A percentile compares a stretch with the other conserved stretches of the same genome.
Conservation (phyloP, 73 alveolate genomes). For the Breviolum minutum region DNA sequence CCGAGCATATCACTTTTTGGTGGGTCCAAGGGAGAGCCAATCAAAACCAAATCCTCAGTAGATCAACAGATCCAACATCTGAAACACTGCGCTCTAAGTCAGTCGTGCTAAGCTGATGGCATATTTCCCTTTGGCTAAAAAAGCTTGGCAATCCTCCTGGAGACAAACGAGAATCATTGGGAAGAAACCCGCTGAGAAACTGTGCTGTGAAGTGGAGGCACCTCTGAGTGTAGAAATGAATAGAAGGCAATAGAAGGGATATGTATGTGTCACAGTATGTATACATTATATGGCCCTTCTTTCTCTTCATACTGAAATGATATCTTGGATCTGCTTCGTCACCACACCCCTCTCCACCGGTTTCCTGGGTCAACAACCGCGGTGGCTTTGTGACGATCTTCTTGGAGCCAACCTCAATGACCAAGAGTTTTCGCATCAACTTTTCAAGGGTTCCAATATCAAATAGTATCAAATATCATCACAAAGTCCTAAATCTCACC, state of each 20-base stretch:
- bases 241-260: too few relatives aligned
- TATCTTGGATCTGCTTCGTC: too few relatives aligned
- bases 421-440: neutral
- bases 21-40: conserved; percentile 61
- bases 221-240: too few relatives aligned
- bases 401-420: conserved; percentile 62
- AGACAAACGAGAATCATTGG: neutral
- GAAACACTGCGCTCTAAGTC: neutral
- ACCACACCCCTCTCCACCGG: neutral
- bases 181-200: neutral
- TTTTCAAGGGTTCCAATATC: neutral
- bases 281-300: too few relatives aligned
- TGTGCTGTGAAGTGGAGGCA: too few relatives aligned
- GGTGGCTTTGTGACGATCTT: conserved; percentile 91
- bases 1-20: conserved; percentile 32
- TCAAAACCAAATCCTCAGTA: conserved; percentile 20
- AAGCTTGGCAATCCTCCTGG: conserved; percentile 91
- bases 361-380: conserved; percentile 35
- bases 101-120: neutral
- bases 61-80: neutral
- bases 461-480: too few relatives aligned
- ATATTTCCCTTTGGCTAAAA: conserved; percentile 48
- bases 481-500: too few relatives aligned
- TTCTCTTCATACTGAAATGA: too few relatives aligned
- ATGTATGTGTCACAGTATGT: too few relatives aligned